A percentile compares a stretch with the other conserved stretches of the same genome.
phyloP scores from a whole-genome alignment of 495 filamentous ascomycete species.

The Neurospora sp. region DNA sequence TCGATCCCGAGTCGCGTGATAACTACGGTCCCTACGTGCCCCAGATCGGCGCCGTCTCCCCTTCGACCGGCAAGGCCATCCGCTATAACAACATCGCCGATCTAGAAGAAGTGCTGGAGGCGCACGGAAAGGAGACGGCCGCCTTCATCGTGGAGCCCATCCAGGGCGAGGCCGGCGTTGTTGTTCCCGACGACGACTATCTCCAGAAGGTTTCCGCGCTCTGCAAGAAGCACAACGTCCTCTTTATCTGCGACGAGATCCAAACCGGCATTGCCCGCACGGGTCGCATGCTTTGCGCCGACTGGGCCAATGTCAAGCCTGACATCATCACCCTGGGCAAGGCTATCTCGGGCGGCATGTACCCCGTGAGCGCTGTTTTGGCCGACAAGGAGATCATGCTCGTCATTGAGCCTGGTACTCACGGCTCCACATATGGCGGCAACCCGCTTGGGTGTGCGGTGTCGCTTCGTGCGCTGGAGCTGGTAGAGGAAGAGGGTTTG shows the following conservation, averaged over 20 bases:
- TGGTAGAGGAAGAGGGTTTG: slow-evolving; percentile 84
- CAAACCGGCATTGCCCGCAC: slow-evolving; percentile 95
- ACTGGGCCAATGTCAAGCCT: slow-evolving; percentile 92
- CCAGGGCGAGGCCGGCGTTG: slow-evolving; percentile 94
- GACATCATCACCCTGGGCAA: slow-evolving; percentile 93
- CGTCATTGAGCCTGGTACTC: slow-evolving; percentile 91
- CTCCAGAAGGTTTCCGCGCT: slow-evolving; percentile 69
- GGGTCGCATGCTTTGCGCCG: slow-evolving; percentile 81
- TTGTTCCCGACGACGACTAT: slow-evolving; percentile 89
- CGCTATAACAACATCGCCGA: slow-evolving; percentile 78
- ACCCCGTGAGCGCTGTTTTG: slow-evolving; percentile 91
- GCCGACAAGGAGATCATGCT: slow-evolving; percentile 90
- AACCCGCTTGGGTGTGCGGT: slow-evolving; percentile 97
- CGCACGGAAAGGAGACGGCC: slow-evolving; percentile 74
- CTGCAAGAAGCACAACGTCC: slow-evolving; percentile 87
- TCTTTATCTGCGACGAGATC: slow-evolving; percentile 97
- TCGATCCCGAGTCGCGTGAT: slow-evolving; percentile 87
- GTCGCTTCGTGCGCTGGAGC: slow-evolving; percentile 89
- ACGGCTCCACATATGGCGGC: slow-evolving; percentile 94
- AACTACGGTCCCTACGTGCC: slow-evolving; percentile 97
- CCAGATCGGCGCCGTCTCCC: slow-evolving; percentile 67
- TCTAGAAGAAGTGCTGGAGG: slow-evolving; percentile 66
- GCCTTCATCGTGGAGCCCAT: slow-evolving; percentile 97
- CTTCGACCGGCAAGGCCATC: slow-evolving; percentile 67
- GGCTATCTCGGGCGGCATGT: slow-evolving; percentile 97